These are phyloP conservation scores for Byssoonygena ceratinophila DNA, from an alignment of 2,329 filamentous ascomycete genomes.

Conservation along the genomic window DNA sequence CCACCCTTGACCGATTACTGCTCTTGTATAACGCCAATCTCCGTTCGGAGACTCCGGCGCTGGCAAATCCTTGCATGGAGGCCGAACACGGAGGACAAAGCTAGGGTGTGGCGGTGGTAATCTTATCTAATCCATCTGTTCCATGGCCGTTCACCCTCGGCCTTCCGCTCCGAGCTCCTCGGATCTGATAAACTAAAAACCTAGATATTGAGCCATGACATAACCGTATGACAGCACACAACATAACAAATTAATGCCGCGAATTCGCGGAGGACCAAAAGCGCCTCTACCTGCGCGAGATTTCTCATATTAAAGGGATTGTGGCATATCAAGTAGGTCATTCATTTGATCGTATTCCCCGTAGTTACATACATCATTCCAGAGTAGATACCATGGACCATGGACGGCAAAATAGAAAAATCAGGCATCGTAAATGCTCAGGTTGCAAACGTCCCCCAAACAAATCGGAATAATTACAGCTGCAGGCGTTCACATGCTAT, in stretches of 20 bases:
- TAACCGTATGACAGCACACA: neutral
- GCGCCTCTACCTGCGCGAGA: no score
- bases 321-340: no score
- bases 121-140: conserved; percentile 14
- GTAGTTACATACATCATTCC: no score
- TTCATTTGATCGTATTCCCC: no score
- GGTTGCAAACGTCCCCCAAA: no score
- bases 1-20: neutral
- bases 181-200: conserved; percentile 9
- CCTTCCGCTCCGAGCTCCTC: conserved; percentile 4
- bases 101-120: neutral
- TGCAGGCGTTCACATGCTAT: neutral
- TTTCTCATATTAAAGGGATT: no score
- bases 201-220: conserved; percentile 2
- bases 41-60: neutral
- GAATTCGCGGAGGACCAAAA: no score
- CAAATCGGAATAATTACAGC: neutral
- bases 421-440: no score
- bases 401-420: no score
- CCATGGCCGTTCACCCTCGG: neutral
- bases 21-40: conserved; percentile 1
- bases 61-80: neutral
- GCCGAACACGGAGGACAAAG: neutral
- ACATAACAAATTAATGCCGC: no score
- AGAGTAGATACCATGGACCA: no score